phyloP scores from a whole-genome alignment of 306 rosid genomes.

The Acacia acuminata region DNA sequence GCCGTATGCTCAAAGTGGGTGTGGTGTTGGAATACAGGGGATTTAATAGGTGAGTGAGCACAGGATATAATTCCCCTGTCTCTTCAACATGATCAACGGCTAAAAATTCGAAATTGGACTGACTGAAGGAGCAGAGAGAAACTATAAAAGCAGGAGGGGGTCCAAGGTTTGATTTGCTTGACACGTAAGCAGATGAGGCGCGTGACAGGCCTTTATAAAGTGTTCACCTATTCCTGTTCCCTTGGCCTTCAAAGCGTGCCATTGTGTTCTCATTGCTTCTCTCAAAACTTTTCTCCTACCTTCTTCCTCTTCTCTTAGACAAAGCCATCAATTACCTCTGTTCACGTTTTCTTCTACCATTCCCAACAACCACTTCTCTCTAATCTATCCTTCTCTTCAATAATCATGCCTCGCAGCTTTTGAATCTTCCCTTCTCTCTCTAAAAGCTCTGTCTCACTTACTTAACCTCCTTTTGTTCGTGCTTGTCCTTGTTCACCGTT shows the following conservation, averaged over 20 bases:
- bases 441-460: background rate
- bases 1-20: background rate
- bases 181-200: constrained; percentile 62
- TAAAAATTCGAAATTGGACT: constrained; percentile 45
- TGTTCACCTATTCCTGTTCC: constrained; percentile 28
- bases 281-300: constrained; percentile 31
- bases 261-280: constrained; percentile 45
- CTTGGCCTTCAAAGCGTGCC: constrained; percentile 58
- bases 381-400: background rate
- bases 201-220: constrained; percentile 56
- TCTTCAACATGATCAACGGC: constrained; percentile 43
- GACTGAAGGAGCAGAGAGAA: background rate
- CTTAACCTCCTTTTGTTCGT: constrained; percentile 5
- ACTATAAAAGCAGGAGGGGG: background rate
- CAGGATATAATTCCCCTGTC: background rate
- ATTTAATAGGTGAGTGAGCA: background rate
- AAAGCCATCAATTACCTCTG: constrained; percentile 36
- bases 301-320: constrained; percentile 30
- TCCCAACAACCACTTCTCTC: constrained; percentile 3
- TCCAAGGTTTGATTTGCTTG: constrained; percentile 7
- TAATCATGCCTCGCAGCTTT: constrained; percentile 36
- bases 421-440: background rate
- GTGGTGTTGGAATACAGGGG: background rate
- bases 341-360: constrained; percentile 21
- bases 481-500: constrained; percentile 32